These are phyloP conservation scores for Epichloe gansuensis DNA, from an alignment of 2,329 filamentous ascomycete species.

Conservation along the genomic window DNA sequence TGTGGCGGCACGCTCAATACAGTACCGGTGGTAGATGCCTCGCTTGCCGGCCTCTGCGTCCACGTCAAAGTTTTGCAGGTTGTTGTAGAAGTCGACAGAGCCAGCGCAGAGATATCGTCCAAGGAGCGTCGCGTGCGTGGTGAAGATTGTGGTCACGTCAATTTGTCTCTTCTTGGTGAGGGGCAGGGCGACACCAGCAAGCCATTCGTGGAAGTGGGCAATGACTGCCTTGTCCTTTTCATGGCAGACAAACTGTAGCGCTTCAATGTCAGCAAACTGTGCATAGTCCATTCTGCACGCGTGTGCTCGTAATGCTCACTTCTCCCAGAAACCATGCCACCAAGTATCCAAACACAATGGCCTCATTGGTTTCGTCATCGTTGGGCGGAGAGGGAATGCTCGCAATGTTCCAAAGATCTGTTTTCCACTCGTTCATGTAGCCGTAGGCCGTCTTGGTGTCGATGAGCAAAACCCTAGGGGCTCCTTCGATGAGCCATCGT, in stretches of 20 bases:
- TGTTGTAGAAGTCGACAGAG: conserved; percentile 98
- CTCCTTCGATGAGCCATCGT: conserved; percentile 94
- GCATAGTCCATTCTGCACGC: too few species aligned
- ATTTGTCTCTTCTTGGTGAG: conserved; percentile 88
- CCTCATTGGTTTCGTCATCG: conserved; percentile 93
- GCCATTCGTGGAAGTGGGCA: conserved; percentile 98
- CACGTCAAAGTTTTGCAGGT: conserved; percentile 91
- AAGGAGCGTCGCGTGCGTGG: conserved; percentile 88
- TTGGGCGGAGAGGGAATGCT: conserved; percentile 86
- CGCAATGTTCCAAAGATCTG: conserved; percentile 83
- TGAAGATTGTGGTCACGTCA: conserved; percentile 96
- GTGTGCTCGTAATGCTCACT: conserved; percentile 38
- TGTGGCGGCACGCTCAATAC: conserved; percentile 86
- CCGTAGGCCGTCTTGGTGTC: conserved; percentile 88
- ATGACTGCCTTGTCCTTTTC: conserved; percentile 88
- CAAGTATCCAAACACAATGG: conserved; percentile 93
- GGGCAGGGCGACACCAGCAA: conserved; percentile 84
- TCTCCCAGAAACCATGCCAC: conserved; percentile 98
- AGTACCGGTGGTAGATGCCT: conserved; percentile 97
- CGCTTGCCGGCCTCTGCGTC: conserved; percentile 95
- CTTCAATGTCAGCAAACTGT: not conserved
- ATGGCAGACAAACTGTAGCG: conserved; percentile 70
- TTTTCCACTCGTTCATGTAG: conserved; percentile 92
- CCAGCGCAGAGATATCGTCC: conserved; percentile 94
- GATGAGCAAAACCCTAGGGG: conserved; percentile 83